phyloP scores from a whole-genome alignment of 495 filamentous ascomycete species.

The Darksidea phi region DNA sequence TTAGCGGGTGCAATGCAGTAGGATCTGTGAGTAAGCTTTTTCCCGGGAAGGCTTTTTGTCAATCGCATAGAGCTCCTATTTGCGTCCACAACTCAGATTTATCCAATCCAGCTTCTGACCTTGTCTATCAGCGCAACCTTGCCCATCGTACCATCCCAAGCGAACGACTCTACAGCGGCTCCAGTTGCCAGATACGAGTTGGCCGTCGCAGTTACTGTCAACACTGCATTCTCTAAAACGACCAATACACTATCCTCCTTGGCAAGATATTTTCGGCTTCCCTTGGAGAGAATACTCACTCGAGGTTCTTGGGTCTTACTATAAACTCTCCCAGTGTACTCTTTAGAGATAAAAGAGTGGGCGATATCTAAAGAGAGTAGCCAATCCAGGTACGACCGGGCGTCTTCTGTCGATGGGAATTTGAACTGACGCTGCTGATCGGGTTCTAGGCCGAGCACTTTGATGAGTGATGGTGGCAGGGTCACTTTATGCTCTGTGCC shows the following conservation, averaged over 20 bases:
- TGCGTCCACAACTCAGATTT: not conserved
- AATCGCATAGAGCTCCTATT: no score
- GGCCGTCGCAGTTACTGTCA: not conserved
- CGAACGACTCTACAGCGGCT: not conserved
- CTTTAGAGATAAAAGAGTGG: slow-evolving; percentile 14
- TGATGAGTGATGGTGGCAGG: slow-evolving; percentile 30
- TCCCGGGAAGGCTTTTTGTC: no score
- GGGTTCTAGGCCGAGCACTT: slow-evolving; percentile 5
- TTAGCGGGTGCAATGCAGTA: no score
- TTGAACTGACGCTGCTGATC: slow-evolving; percentile 27
- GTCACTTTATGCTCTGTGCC: slow-evolving; percentile 53
- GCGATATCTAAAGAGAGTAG: slow-evolving; percentile 26
- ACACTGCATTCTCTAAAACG: not conserved
- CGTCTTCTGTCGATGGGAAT: slow-evolving; percentile 21
- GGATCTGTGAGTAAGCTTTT: no score
- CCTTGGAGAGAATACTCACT: not conserved
- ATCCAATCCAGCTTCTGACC: not conserved
- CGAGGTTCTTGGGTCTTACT: not conserved
- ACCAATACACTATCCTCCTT: not conserved
- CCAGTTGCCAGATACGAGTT: not conserved
- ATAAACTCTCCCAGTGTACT: not conserved
- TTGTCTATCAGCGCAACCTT: not conserved
- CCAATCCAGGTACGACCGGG: slow-evolving; percentile 23
- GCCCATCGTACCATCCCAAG: not conserved
- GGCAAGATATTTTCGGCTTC: not conserved